Base-by-base conservation (phyloP, 2,329 filamentous ascomycete species). In the Penicillium palitans region DNA sequence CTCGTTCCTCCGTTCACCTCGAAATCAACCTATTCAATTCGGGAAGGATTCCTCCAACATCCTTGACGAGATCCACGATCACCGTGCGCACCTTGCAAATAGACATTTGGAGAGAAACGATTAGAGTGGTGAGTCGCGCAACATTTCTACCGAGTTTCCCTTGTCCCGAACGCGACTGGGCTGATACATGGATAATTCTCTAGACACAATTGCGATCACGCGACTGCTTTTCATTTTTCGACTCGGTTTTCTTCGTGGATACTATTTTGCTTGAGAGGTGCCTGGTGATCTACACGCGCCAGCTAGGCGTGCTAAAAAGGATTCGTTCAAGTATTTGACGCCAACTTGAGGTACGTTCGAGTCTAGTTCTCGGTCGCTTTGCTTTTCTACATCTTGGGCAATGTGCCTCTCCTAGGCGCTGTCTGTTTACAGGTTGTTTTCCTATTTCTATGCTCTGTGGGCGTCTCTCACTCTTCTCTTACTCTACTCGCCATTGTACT, bases 81-180 rank as follows among this genome's bases (percentile, higher is more conserved):
- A 60, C 59, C 44, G 49, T 49, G 57, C 64, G 61, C 62, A 58
- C 46, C 40, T 64, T 69, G 66, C 65, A 62, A 45, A 65, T 70
- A 72, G 66, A 73, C 52, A 57, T 58, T 40, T 40, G 37, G 40
- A 40, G 62, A 65, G 40, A 40, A 19, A 12, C 40, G 19, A 45
- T 59, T 72, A 74, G 72, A 74, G 57, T 70, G 69, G 72, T 74
- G 62, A 72, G 72, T 72, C 21, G 54, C 31, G 42, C 46, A 37
- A 59, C 40, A 40, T 47, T 58, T 49, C 6, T 25, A 35, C 35
- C 25, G 40, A 37, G 24, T 44, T 40, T 24, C 31, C 27, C 33
- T n/a, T 27, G 42, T 60, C 37, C 21, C n/a, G 41, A 35, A 45
- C n/a, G 47, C 39, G 39, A 56, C 47, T 52, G 53, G 52, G 53